Conservation (phyloP, 192 early-diverging fungal genomes). For the Podila minutissima region DNA sequence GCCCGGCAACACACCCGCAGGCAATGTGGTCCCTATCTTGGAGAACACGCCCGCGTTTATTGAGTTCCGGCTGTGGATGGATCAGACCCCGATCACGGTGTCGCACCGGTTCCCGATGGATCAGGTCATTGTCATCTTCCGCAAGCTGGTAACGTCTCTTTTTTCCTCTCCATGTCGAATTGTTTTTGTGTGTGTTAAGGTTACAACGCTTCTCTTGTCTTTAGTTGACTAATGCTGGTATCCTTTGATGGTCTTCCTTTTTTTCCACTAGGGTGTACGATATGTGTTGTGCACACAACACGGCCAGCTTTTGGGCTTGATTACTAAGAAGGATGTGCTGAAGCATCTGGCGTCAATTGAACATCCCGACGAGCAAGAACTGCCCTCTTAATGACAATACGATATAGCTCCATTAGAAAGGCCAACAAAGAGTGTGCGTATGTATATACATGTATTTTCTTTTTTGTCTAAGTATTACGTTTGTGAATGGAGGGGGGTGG, state of each 20-base stretch:
- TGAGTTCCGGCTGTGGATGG: conserved; percentile 76
- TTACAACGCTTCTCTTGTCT: not conserved
- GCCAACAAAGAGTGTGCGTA: too few relatives aligned
- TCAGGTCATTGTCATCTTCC: conserved; percentile 71
- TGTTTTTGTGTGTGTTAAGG: not conserved
- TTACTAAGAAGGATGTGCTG: conserved; percentile 80
- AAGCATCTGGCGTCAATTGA: conserved; percentile 55
- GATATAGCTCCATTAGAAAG: not conserved
- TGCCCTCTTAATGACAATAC: conserved; percentile 4
- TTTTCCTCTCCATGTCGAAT: conserved; percentile 2
- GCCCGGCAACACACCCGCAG: conserved; percentile 44
- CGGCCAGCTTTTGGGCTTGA: conserved; percentile 68
- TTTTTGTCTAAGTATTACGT: too few relatives aligned
- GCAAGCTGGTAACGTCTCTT: conserved; percentile 59
- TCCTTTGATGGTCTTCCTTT: not conserved
- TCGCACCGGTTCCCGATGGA: conserved; percentile 69
- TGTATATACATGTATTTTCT: too few relatives aligned
- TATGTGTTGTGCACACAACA: conserved; percentile 69
- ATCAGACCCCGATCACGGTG: conserved; percentile 74
- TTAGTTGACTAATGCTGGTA: not conserved
- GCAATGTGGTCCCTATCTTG: conserved; percentile 44
- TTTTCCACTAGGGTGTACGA: conserved; percentile 57
- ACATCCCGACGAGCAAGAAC: conserved; percentile 40
- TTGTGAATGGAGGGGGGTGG: too few relatives aligned
- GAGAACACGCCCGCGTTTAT: conserved; percentile 52